phyloP scores from a whole-genome alignment of 225 moss, liverwort and hornwort genomes.

The Rhytidiadelphus loreus region DNA sequence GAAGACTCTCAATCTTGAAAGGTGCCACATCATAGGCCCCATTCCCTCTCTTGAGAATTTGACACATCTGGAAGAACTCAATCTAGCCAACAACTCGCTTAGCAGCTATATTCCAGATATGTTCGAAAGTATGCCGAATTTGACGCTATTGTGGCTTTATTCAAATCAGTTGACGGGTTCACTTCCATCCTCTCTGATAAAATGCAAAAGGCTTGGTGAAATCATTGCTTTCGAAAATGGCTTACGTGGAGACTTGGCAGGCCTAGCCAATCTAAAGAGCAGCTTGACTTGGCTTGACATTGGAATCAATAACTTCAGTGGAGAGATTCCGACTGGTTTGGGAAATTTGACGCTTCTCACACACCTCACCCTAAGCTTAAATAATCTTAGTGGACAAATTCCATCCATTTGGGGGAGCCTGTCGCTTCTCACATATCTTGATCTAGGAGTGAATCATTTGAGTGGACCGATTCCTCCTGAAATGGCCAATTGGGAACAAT shows the following conservation, averaged over 20 bases:
- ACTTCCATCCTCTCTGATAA: accelerated
- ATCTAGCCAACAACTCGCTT: accelerated
- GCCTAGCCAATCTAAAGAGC: too few relatives aligned
- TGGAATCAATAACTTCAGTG: too few relatives aligned
- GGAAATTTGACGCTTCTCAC: neutral
- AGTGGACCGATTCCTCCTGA: accelerated
- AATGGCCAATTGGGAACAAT: neutral
- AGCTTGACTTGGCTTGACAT: too few relatives aligned
- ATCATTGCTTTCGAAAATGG: accelerated
- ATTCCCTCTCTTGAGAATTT: neutral
- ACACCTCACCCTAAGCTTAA: accelerated
- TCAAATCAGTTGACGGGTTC: accelerated
- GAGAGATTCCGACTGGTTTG: neutral
- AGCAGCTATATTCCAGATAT: accelerated
- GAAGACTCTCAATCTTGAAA: too few relatives aligned
- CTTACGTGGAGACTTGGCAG: too few relatives aligned
- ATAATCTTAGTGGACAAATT: neutral
- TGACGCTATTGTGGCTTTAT: neutral
- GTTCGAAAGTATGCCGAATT: neutral
- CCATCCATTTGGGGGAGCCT: neutral
- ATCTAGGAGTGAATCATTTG: neutral
- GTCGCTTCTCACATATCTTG: accelerated
- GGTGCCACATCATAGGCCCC: too few relatives aligned
- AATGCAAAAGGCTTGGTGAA: accelerated
- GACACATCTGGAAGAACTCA: neutral